Percentiles rank a stretch among this genome's conserved stretches.
Evolutionary conservation across 176 grass and related monocot genomes (phyloP).

Genomic region (Areca catechu): DNA sequence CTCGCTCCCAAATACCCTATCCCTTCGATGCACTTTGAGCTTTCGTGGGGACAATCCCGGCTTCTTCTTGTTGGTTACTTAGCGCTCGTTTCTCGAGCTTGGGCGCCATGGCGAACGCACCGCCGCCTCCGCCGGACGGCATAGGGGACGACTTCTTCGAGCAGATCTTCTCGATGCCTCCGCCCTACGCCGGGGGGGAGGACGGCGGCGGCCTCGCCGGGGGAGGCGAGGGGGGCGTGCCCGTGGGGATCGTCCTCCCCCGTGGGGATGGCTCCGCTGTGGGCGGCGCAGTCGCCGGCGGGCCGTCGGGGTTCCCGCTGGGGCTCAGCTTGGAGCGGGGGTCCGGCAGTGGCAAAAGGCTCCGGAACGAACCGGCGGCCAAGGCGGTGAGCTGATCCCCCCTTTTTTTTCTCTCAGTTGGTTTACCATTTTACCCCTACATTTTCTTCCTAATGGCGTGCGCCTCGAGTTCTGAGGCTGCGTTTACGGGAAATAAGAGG

Average conservation of each 20-base stretch:
- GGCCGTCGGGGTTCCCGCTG: constrained; percentile 12
- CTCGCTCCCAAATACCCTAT: no score
- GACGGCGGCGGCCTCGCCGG: constrained; percentile 27
- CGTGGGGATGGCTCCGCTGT: background rate
- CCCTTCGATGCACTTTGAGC: no score
- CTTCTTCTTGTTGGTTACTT: no score
- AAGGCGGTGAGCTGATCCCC: no score
- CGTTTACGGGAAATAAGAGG: no score
- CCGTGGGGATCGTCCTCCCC: constrained; percentile 11
- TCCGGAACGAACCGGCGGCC: constrained; percentile 40
- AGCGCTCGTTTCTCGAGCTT: no score
- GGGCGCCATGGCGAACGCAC: constrained; percentile 49
- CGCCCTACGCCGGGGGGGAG: constrained; percentile 18
- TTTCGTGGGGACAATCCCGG: no score
- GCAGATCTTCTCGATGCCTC: constrained; percentile 68
- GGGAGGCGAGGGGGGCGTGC: constrained; percentile 2
- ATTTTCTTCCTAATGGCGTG: no score
- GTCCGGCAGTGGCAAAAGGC: constrained; percentile 44
- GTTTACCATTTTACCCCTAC: no score
- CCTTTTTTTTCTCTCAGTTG: no score
- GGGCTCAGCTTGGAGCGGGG: constrained; percentile 5
- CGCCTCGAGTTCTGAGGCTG: no score
- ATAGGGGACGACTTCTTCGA: constrained; percentile 75
- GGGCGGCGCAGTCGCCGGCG: background rate
- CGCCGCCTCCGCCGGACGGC: constrained; percentile 35